Percentiles rank a stretch among this genome's conserved stretches.
Conservation (phyloP, 2,329 filamentous ascomycete species). For the Xylaria sp. region DNA sequence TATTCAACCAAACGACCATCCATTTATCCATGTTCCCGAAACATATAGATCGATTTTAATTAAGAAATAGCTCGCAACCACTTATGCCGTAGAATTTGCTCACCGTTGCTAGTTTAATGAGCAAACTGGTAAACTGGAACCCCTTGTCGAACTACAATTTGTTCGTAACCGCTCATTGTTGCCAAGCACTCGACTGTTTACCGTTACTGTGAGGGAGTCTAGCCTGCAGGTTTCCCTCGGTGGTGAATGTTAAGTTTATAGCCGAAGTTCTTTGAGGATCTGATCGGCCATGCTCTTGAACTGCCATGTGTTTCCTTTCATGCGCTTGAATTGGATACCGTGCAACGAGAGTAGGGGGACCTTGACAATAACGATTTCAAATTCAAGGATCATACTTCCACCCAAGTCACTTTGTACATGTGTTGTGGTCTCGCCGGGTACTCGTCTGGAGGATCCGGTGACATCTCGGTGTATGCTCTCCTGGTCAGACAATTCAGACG, state of each 20-base stretch:
- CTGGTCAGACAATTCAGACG: slow-evolving; percentile 82
- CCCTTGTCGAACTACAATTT: slow-evolving; percentile 6
- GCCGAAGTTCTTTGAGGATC: slow-evolving; percentile 85
- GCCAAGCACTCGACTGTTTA: not conserved
- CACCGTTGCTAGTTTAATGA: slow-evolving; percentile 1
- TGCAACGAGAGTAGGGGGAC: slow-evolving; percentile 92
- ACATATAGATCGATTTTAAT: slow-evolving; percentile 32
- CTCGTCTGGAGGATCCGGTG: slow-evolving; percentile 63
- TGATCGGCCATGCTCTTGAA: slow-evolving; percentile 99
- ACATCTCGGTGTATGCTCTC: slow-evolving; percentile 73
- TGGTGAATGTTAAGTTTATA: slow-evolving; percentile 60
- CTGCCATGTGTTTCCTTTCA: slow-evolving; percentile 95
- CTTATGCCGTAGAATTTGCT: slow-evolving; percentile 13
- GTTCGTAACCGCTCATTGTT: not conserved
- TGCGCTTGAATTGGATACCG: slow-evolving; percentile 97
- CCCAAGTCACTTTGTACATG: slow-evolving; percentile 92
- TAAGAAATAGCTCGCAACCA: slow-evolving; percentile 29
- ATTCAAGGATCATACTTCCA: slow-evolving; percentile 83
- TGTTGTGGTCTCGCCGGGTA: slow-evolving; percentile 88
- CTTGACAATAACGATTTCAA: slow-evolving; percentile 98
- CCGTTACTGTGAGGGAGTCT: not conserved
- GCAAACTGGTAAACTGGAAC: slow-evolving; percentile 12
- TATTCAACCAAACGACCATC: slow-evolving; percentile 42
- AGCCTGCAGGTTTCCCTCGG: slow-evolving; percentile 17
- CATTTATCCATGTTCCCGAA: slow-evolving; percentile 33